Conservation (phyloP, 1,284 basidiomycete genomes). For the Paramarasmius palmivorus region DNA sequence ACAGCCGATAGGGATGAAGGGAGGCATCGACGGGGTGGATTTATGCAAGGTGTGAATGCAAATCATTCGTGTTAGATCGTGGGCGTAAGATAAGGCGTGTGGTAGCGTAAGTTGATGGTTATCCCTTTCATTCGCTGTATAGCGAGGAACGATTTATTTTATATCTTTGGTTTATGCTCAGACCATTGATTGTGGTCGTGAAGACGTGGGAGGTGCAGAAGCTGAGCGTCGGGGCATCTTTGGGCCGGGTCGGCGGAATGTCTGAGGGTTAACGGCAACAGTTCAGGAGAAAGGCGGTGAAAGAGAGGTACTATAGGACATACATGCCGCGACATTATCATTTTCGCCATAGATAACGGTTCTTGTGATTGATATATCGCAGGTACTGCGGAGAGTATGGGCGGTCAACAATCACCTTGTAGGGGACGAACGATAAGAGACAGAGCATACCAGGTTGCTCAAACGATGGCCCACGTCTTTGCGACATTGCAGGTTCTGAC, state of each 20-base stretch:
- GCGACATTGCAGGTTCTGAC: not conserved
- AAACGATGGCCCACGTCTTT: conserved; percentile 32
- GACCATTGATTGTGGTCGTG: conserved; percentile 16
- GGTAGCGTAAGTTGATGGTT: not conserved
- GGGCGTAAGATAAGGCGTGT: conserved; percentile 5
- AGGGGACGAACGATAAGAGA: not conserved
- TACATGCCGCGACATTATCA: conserved; percentile 50
- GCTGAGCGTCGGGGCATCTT: conserved; percentile 29
- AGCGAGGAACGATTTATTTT: not conserved
- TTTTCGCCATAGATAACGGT: conserved; percentile 46
- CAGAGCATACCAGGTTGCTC: conserved; percentile 35
- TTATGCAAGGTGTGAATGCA: not conserved
- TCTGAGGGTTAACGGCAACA: conserved; percentile 24
- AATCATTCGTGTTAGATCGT: conserved; percentile 1
- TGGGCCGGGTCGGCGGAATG: conserved; percentile 36
- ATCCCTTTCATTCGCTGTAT: conserved; percentile 1
- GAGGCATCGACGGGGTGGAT: not conserved
- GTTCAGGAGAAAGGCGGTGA: not conserved
- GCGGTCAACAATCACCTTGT: not conserved
- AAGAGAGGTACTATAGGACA: conserved; percentile 13
- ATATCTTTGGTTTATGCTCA: conserved; percentile 1
- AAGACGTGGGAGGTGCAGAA: conserved; percentile 8
- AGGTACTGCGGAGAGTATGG: conserved; percentile 28
- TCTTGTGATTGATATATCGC: conserved; percentile 39
- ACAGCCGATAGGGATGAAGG: not conserved